Evolutionary conservation across 192 early-diverging fungal genomes (phyloP).

Genomic region (Entomortierella parvispora): DNA sequence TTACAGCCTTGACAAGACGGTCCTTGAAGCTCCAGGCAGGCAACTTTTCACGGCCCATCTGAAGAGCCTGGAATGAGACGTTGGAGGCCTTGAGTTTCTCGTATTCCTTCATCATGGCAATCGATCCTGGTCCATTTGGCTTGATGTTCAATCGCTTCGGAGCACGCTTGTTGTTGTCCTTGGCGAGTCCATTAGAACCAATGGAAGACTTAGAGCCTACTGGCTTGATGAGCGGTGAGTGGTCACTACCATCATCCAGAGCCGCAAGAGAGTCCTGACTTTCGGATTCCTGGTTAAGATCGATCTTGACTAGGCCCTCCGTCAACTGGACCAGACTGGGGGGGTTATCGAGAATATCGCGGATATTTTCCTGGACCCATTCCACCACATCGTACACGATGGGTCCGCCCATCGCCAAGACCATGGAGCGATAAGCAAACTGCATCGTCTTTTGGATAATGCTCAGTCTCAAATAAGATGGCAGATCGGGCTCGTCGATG

Average conservation of each 20-base stretch:
- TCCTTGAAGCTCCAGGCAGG: conserved; percentile 73
- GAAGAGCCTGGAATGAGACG: conserved; percentile 37
- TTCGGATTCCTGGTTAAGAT: conserved; percentile 22
- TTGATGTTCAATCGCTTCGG: conserved; percentile 30
- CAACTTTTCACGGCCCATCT: conserved; percentile 61
- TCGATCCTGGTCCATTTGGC: conserved; percentile 42
- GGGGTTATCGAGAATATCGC: conserved; percentile 59
- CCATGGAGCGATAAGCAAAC: conserved; percentile 49
- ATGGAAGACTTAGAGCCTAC: conserved; percentile 4
- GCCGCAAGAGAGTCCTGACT: conserved; percentile 32
- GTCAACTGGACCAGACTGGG: conserved; percentile 58
- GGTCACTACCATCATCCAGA: not conserved
- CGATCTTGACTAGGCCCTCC: conserved; percentile 40
- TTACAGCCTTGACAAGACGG: conserved; percentile 66
- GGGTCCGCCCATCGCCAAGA: conserved; percentile 58
- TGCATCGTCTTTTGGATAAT: conserved; percentile 62
- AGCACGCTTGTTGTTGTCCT: conserved; percentile 12
- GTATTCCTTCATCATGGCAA: conserved; percentile 38
- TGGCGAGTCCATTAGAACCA: not conserved
- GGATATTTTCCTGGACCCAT: conserved; percentile 60
- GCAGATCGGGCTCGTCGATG: conserved; percentile 65
- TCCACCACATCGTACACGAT: conserved; percentile 70
- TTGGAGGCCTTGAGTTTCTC: conserved; percentile 18
- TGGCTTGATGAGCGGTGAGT: conserved; percentile 12
- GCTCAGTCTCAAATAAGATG: conserved; percentile 75